Evolutionary conservation across 768 basidiomycete species (phyloP), one percentile per base, ranked within the genome.

Genomic region (Erythrobasidium yunnanense): DNA sequence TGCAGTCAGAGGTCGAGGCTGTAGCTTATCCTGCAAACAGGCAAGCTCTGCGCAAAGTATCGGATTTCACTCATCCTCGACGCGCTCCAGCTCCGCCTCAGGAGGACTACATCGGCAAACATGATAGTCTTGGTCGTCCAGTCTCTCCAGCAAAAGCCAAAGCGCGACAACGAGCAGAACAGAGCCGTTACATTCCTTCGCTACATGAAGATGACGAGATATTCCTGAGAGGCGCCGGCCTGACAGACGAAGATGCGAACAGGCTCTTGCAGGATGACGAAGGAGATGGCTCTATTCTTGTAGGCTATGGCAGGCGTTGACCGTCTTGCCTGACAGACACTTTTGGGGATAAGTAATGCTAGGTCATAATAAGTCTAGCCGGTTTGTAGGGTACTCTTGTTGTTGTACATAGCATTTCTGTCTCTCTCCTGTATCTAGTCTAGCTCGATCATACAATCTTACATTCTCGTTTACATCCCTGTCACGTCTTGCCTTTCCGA

Each of bases 191-290:
- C 54, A 35, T 55, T 22, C 54, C 27, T 2, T 6, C 11, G 30
- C 54, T 22, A 20, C 34, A 55, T 55, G n/a, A 18, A 20, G 38
- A 60, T 7, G 57, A 60, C 18, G 42, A 60, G 2, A 34, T 32
- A 4, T 29, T 33, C 13, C 22, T 60, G n/a, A 17, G 23, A 25
- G 22, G 22, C 11, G 20, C 30, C 18, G 25, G 33, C 17, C 33
- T 60, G 15, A 35, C 57, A 13, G 57, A 42, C 18, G 42, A 60
- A 42, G 33, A 60, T 17, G 57, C 38, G 38, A 45, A 60, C 8
- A 47, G 22, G 18, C 6, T 60, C 3, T 23, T 60, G 2, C 8
- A 2, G 11, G 54, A 55, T 13, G 51, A n/a, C 23, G 55, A 13
- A 2, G n/a, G 30, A 52, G 50, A 52, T 11, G 25, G 25, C 11